Evolutionary conservation across 495 filamentous ascomycete genomes (phyloP), one percentile per base, ranked within the genome.

Genomic region (Lasiosphaeria hispida): DNA sequence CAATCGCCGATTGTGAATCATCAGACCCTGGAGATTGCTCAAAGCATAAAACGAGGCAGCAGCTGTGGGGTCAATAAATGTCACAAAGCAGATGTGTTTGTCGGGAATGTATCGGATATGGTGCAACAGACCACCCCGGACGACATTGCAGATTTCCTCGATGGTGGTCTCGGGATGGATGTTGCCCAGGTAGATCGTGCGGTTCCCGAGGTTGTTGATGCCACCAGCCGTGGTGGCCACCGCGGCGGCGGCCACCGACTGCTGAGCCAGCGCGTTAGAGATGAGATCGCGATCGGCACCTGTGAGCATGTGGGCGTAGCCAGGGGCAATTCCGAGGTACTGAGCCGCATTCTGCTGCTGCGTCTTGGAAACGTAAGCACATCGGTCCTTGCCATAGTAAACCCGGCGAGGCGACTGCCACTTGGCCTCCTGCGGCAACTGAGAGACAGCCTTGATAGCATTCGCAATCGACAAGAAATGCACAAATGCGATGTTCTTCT

Each of bases 81-180:
- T 98, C 39, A 98, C 94, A 64, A 98, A 98, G 79, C 94, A 98
- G 64, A 97, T 98, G 74, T 98, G 94, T 81, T 98, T 98, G 77
- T 98, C 94, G 23, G 94, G 95, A 63, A 98, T 98, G 75, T 97
- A 98, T 53, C 94, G 91, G 73, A 98, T 94, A 72, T 98, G 94
- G 70, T 98, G 94, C 66, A 98, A 78, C 57, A 97, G 78, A 59
- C 92, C 92, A 42, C 92, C 92, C 48, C 92, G 86, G 30, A 97
- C 92, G 47, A 97, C 92, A 65, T 97, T 97, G 78, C 92, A 97
- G 70, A 97, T 97, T 71, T 96, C 94, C 74, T 97, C 94, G 63
- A 97, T 93, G 2, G 94, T 97, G 1, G 94, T 98, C 74, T 98
- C 94, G 0, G 94, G 94, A 72, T 98, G 94, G 63, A 98, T 98